Conservation (phyloP, 179 eudicot genomes). For the Silene noctiflora region DNA sequence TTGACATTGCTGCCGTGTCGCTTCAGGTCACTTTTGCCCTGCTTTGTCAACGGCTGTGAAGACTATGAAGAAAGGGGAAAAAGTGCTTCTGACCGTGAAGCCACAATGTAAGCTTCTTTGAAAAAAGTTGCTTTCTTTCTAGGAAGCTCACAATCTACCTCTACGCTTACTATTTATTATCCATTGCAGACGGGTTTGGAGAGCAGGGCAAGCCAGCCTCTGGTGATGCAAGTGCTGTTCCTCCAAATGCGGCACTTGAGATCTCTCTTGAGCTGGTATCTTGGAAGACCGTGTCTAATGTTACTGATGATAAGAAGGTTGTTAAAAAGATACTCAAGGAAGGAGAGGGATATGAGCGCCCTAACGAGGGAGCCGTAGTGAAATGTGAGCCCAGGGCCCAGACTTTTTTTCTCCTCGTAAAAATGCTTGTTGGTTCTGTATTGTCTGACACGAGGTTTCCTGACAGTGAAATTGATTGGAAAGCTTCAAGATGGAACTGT, state of each 20-base stretch:
- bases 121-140: not conserved
- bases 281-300: constrained; percentile 68
- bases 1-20: not conserved
- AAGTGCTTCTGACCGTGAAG: constrained; percentile 65
- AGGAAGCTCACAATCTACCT: not conserved
- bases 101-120: constrained; percentile 64
- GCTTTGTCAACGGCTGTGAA: constrained; percentile 82
- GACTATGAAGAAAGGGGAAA: constrained; percentile 97
- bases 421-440: not conserved
- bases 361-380: constrained; percentile 82
- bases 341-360: constrained; percentile 80
- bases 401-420: not conserved
- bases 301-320: constrained; percentile 78
- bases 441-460: constrained; percentile 12
- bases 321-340: constrained; percentile 77
- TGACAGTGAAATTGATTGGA: constrained; percentile 78
- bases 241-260: constrained; percentile 69
- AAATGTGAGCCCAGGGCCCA: constrained; percentile 48
- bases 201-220: constrained; percentile 78
- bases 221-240: constrained; percentile 62
- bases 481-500: constrained; percentile 85
- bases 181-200: constrained; percentile 76
- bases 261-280: constrained; percentile 66
- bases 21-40: constrained; percentile 75
- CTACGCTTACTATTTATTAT: not conserved